These are phyloP conservation scores for Aspergillus nomiae DNA, from an alignment of 2,329 filamentous ascomycete species.

Conservation along the genomic window DNA sequence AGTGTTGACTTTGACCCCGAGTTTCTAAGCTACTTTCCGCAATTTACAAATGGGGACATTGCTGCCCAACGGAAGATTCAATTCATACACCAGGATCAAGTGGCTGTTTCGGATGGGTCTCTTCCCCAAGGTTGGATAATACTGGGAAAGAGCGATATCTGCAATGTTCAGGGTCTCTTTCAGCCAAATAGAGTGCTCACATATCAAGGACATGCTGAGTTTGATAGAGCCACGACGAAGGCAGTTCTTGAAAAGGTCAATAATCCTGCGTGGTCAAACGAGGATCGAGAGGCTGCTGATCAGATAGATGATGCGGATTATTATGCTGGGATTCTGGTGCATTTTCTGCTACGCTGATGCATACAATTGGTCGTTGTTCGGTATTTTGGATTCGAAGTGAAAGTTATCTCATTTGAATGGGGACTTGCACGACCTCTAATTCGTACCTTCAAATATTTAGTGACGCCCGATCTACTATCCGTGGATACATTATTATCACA, in stretches of 20 bases:
- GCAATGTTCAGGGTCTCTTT: background rate
- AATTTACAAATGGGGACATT: background rate
- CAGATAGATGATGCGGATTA: background rate
- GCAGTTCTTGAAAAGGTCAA: background rate
- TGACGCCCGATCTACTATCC: too few relatives aligned
- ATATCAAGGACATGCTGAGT: background rate
- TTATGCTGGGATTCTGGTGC: background rate
- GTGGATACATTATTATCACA: too few relatives aligned
- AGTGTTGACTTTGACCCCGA: background rate
- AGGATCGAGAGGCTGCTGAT: background rate
- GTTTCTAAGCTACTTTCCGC: background rate
- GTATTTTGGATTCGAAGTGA: background rate
- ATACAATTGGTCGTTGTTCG: rapidly evolving
- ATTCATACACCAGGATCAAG: background rate
- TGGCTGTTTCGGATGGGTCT: background rate
- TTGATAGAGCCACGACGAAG: background rate
- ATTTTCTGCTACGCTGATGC: background rate
- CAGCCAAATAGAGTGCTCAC: background rate
- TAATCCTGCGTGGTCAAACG: background rate
- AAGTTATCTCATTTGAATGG: background rate
- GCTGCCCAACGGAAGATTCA: background rate
- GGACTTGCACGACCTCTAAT: too few relatives aligned
- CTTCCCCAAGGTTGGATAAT: background rate
- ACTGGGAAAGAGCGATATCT: background rate
- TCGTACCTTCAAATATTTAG: too few relatives aligned